Evolutionary conservation across 257 asterid genomes (phyloP).

Genomic region (Scutellaria baicalensis): DNA sequence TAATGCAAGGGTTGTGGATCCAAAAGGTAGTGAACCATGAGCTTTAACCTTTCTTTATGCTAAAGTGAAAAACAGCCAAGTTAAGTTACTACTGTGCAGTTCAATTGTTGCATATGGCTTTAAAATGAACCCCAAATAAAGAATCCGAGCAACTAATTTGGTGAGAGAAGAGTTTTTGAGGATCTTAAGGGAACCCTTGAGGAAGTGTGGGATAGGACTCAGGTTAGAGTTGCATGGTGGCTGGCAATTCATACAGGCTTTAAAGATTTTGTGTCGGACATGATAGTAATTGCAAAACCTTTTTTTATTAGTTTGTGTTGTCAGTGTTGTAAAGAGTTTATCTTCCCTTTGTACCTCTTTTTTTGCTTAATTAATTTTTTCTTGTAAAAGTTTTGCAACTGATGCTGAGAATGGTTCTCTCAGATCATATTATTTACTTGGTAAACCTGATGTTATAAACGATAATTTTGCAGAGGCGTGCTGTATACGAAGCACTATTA

Average conservation of each 20-base stretch:
- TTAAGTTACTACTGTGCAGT: neutral
- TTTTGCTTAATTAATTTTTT: neutral
- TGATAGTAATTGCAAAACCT: too few species aligned
- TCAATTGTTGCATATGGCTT: neutral
- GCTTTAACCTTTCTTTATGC: neutral
- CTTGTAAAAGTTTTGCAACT: neutral
- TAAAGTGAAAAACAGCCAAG: neutral
- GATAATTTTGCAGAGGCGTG: slow-evolving; percentile 72
- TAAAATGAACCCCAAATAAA: neutral
- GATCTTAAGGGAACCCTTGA: too few species aligned
- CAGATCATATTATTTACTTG: neutral
- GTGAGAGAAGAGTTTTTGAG: too few species aligned
- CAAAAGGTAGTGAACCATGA: neutral
- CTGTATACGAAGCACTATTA: slow-evolving; percentile 66
- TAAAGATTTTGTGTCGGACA: too few species aligned
- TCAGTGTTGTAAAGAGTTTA: too few species aligned
- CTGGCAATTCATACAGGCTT: too few species aligned
- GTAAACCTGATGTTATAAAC: slow-evolving; percentile 13
- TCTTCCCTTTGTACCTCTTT: too few species aligned
- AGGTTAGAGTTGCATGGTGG: too few species aligned
- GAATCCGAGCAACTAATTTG: neutral
- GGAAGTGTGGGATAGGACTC: too few species aligned
- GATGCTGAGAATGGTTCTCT: slow-evolving; percentile 1
- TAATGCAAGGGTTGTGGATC: neutral
- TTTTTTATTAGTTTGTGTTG: too few species aligned